Evolutionary conservation across 768 basidiomycete genomes (phyloP).

Genomic region (Agrocybe chaxingu): DNA sequence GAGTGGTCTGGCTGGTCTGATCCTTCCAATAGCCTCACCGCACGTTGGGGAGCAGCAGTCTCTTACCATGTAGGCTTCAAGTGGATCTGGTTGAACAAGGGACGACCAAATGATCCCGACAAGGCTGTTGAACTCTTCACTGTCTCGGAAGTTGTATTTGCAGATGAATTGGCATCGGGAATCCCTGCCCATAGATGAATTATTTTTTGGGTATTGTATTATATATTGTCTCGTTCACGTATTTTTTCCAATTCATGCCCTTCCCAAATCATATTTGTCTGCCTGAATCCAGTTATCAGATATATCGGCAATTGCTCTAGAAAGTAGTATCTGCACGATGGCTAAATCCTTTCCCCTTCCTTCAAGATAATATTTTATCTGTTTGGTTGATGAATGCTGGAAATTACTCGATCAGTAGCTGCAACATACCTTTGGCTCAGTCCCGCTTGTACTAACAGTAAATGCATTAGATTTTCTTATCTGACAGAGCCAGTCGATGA

Average conservation of each 20-base stretch:
- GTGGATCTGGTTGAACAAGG: constrained; percentile 47
- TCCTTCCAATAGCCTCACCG: constrained; percentile 31
- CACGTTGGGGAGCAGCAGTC: constrained; percentile 43
- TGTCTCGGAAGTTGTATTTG: constrained; percentile 34
- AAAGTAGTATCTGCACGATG: constrained; percentile 49
- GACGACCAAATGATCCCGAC: constrained; percentile 10
- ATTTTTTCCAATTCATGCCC: constrained; percentile 8
- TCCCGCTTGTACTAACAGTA: constrained; percentile 71
- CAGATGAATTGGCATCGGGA: constrained; percentile 29
- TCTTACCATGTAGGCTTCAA: constrained; percentile 45
- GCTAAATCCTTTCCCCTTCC: constrained; percentile 56
- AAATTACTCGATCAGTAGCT: background rate
- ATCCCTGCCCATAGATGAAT: background rate
- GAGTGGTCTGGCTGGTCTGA: constrained; percentile 47
- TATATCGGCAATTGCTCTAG: constrained; percentile 56
- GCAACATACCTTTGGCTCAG: constrained; percentile 77
- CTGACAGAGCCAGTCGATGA: background rate
- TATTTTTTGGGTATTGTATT: background rate
- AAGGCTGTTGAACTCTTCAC: constrained; percentile 28
- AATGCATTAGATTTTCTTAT: background rate
- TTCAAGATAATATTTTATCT: constrained; percentile 91
- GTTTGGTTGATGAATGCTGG: background rate
- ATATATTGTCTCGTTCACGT: background rate
- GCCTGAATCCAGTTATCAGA: constrained; percentile 69
- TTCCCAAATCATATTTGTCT: constrained; percentile 30